Evolutionary conservation across 176 grass and related monocot species (phyloP).

Genomic region (Olyra latifolia): DNA sequence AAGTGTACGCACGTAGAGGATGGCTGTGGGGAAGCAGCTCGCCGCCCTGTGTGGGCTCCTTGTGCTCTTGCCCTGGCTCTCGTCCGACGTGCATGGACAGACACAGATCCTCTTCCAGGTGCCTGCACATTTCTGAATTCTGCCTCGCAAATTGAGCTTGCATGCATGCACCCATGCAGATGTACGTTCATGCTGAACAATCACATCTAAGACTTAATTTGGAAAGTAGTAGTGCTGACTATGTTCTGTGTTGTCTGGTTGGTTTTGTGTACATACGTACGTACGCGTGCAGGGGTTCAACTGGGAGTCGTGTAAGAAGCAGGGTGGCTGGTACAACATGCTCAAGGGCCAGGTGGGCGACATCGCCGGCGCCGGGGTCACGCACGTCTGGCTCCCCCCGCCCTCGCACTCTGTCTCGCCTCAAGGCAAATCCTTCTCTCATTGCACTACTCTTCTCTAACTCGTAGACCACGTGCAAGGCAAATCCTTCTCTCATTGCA

Average conservation of each 20-base stretch:
- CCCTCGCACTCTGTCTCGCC: conserved; percentile 52
- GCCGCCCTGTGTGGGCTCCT: background rate
- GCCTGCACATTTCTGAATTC: background rate
- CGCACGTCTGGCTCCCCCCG: conserved; percentile 67
- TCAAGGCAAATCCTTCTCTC: conserved; percentile 27
- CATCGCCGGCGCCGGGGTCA: conserved; percentile 47
- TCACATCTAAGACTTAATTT: too few species aligned
- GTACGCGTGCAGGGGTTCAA: conserved; percentile 23
- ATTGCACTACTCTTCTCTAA: background rate
- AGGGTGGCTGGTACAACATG: conserved; percentile 57
- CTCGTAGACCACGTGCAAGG: too few species aligned
- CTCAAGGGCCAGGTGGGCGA: conserved; percentile 37
- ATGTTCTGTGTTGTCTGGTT: background rate
- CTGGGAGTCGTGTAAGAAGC: conserved; percentile 69
- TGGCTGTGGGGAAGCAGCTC: conserved; percentile 1
- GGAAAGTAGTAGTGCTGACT: background rate
- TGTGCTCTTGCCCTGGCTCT: background rate
- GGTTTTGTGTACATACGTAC: background rate
- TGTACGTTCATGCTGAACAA: too few species aligned
- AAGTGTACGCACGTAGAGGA: background rate
- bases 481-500: too few species aligned
- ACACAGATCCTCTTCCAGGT: conserved; percentile 50
- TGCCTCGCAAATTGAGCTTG: too few species aligned
- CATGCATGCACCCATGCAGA: too few species aligned
- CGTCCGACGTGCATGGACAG: conserved; percentile 6